Evolutionary conservation across 2,329 filamentous ascomycete genomes (phyloP), one percentile per base, ranked within the genome.

Genomic region (Blumeria hordei): DNA sequence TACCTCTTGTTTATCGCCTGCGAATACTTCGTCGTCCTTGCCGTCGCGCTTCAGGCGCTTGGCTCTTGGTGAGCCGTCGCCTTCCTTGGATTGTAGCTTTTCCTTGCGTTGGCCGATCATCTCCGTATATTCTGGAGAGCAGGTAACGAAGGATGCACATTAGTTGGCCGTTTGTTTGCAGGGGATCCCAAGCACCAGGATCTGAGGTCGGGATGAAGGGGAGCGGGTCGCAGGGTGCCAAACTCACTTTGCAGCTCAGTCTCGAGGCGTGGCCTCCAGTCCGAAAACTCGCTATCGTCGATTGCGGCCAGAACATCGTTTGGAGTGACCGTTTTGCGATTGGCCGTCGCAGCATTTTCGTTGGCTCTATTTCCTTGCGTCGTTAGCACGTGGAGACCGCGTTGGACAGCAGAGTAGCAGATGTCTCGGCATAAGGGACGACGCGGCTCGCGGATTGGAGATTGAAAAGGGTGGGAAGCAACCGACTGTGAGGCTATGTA

Each of bases 311-410:
- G 80, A 43, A 92, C 83, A 64, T 90, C 84, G 43, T 75, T 73
- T 0, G 84, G 83, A 62, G 78, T 75, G 61, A 92, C 83, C 0
- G 84, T 90, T 70, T 88, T 88, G 65, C 87, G 84, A 65, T 76
- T 76, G n/a, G 74, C 73, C 52, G 69, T 69, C 54, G 74, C 67
- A 6, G 85, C 85, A 62, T 80, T 74, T 61, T 86, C 81, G 62
- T 86, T 87, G 47, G 85, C 82, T 58, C 84, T 88, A 18, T 21
- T 11, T 28, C 21, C 21, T 16, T 35, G 14, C n/a, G 16, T 36
- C 5, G 16, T 21, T 10, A 28, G 14, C 6, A 2, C 16, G 28
- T 54, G n/a, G 32, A 14, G 3, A 1, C 3, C 18, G 9, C 12
- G 33, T 43, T n/a, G 14, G 18, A 9, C 21, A 28, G 21, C 33